Percentiles rank a stretch among this genome's conserved stretches.
phyloP scores from a whole-genome alignment of 495 filamentous ascomycete species.

The Aspergillus indologenus region DNA sequence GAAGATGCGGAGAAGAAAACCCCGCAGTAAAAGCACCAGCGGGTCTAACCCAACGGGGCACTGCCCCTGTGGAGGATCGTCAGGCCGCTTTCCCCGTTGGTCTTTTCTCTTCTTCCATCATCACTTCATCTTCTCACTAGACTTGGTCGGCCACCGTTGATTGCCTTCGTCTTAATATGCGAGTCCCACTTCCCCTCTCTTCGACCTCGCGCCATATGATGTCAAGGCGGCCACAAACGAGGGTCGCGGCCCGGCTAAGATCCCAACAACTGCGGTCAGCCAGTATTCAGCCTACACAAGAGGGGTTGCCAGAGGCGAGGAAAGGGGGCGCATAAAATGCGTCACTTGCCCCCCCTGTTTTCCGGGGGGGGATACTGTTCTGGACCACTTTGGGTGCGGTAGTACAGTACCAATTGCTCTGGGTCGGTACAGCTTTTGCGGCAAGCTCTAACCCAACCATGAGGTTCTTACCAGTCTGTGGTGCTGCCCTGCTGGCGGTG shows the following conservation, averaged over 20 bases:
- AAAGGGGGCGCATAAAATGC: constrained; percentile 4
- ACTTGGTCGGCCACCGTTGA: background rate
- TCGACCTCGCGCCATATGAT: background rate
- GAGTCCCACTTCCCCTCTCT: constrained; percentile 1
- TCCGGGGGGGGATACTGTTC: background rate
- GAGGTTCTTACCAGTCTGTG: constrained; percentile 34
- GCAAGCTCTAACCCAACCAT: constrained; percentile 15
- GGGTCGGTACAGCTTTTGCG: background rate
- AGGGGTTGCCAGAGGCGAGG: background rate
- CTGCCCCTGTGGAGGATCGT: constrained; percentile 20
- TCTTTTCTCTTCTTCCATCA: background rate
- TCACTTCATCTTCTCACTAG: background rate
- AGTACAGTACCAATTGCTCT: background rate
- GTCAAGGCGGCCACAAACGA: background rate
- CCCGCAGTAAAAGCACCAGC: constrained; percentile 14
- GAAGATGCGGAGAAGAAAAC: constrained; percentile 29
- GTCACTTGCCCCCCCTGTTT: background rate
- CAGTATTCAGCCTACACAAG: background rate
- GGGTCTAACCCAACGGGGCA: background rate
- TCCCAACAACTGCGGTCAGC: background rate
- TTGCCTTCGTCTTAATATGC: constrained; percentile 4
- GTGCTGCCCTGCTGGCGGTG: constrained; percentile 33
- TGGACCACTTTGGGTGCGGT: too few relatives aligned
- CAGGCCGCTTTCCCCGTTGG: constrained; percentile 17
- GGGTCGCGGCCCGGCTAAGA: constrained; percentile 9